phyloP scores from a whole-genome alignment of 2,329 filamentous ascomycete species.

The Cladophialophora yegresii region DNA sequence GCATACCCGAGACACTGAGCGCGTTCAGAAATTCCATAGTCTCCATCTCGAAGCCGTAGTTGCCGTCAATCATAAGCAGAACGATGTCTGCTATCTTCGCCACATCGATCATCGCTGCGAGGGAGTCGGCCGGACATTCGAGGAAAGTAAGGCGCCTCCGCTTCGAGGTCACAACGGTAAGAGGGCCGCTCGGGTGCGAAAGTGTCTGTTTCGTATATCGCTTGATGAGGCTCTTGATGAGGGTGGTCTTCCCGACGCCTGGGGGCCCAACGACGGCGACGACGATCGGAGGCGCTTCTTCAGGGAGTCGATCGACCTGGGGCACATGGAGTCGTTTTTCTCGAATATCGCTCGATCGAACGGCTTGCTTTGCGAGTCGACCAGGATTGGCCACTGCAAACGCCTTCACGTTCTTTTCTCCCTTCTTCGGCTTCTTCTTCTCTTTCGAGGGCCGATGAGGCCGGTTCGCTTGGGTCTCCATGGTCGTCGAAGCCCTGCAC shows the following conservation, averaged over 20 bases:
- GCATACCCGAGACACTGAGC: slow-evolving; percentile 92
- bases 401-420: slow-evolving; percentile 80
- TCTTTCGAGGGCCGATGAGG: slow-evolving; percentile 85
- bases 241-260: slow-evolving; percentile 91
- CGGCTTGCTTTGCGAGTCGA: slow-evolving; percentile 69
- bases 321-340: slow-evolving; percentile 96
- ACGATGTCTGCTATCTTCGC: slow-evolving; percentile 98
- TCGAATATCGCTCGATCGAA: slow-evolving; percentile 61
- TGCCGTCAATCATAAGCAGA: slow-evolving; percentile 96
- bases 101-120: slow-evolving; percentile 95
- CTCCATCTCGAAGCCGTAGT: slow-evolving; percentile 99
- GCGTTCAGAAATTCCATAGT: slow-evolving; percentile 99
- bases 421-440: slow-evolving; percentile 74
- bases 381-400: slow-evolving; percentile 84
- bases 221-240: slow-evolving; percentile 90
- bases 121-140: slow-evolving; percentile 90
- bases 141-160: slow-evolving; percentile 91
- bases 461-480: slow-evolving; percentile 82
- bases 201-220: slow-evolving; percentile 96
- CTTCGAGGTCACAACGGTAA: slow-evolving; percentile 96
- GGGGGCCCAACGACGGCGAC: slow-evolving; percentile 94
- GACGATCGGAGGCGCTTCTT: slow-evolving; percentile 90
- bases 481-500: slow-evolving; percentile 41
- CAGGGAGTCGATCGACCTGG: slow-evolving; percentile 89
- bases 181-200: slow-evolving; percentile 82